phyloP scores from a whole-genome alignment of 768 basidiomycete species.

The Mycena galopus region DNA sequence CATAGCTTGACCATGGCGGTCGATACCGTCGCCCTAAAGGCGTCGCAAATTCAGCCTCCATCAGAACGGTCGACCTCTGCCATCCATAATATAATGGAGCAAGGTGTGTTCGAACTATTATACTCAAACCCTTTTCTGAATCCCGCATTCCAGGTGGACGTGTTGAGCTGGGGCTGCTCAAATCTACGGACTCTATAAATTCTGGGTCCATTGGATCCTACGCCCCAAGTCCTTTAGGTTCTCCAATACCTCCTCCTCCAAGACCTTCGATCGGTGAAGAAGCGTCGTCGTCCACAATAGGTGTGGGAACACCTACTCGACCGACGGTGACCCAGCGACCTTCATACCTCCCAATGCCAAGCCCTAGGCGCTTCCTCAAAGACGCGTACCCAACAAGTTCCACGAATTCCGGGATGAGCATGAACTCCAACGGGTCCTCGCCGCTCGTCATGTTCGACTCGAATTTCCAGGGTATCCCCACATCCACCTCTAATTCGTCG shows the following conservation, averaged over 20 bases:
- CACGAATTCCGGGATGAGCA: conserved; percentile 23
- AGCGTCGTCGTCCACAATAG: conserved; percentile 14
- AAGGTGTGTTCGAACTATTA: conserved; percentile 52
- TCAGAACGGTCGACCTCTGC: conserved; percentile 56
- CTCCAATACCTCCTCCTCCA: conserved; percentile 16
- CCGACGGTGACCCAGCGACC: conserved; percentile 16
- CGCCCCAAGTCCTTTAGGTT: conserved; percentile 21
- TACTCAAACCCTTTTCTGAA: neutral
- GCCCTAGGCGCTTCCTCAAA: conserved; percentile 31
- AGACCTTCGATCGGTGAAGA: neutral
- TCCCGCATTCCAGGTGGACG: conserved; percentile 58
- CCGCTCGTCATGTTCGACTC: conserved; percentile 56
- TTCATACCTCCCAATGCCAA: conserved; percentile 39
- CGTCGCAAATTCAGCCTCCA: conserved; percentile 43
- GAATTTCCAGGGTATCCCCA: conserved; percentile 54
- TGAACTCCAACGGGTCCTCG: conserved; percentile 37
- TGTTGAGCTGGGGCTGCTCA: conserved; percentile 67
- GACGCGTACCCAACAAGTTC: conserved; percentile 31
- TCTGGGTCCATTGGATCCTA: conserved; percentile 14
- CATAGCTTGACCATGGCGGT: conserved; percentile 45
- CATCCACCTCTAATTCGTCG: conserved; percentile 50
- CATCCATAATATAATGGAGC: conserved; percentile 77
- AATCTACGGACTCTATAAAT: conserved; percentile 33
- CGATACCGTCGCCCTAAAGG: conserved; percentile 46
- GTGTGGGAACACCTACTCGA: neutral